Base-by-base conservation (phyloP, 1,284 basidiomycete genomes). In the Albatrellus sp. region DNA sequence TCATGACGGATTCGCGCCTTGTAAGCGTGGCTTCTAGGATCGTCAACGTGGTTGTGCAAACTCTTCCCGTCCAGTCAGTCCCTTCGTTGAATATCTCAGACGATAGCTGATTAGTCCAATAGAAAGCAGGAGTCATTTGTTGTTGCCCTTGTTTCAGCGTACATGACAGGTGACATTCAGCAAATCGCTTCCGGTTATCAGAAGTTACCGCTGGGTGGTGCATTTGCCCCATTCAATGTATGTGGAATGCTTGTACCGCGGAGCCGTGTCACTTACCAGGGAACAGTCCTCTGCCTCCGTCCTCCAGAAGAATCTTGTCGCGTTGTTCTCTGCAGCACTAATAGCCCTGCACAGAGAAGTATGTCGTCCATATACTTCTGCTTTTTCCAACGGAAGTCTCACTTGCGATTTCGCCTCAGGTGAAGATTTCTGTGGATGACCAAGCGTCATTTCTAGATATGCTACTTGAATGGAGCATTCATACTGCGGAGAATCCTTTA, bases 301-400 rank as follows among this genome's bases (percentile, higher is more conserved):
- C 1, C 44, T 54, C 2, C 77, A 87, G 54, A 75, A 75, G 51
- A 76, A 83, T 50, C 63, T 85, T 2, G 59, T 87, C 4, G 56
- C 68, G 0, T 61, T 92, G n/a, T 78, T 89, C 52, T 66, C 84
- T 2, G 73, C 82, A 12, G 72, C 73, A 0, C 54, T 86, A 1
- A 61, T 84, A 30, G 68, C 81, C 1, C 58, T 89, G 8, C 70
- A 71, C 48, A 73, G 73, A 51, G 79, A 87, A 60, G 87, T 86
- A 49, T 28, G 67, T 44, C 28, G n/a, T 14, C 2, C 4, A 12
- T n/a, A 14, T 11, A 28, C 14, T 16, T 47, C 6, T 38, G 16
- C 32, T 17, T 14, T 14, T 33, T 41, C 6, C 5, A 8, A 28
- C 36, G 43, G 29, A 47, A 36, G 40, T 5, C 3, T 11, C 17